Base-by-base conservation (phyloP, 164 flowering plant species). In the Nymphaea thermarum region DNA sequence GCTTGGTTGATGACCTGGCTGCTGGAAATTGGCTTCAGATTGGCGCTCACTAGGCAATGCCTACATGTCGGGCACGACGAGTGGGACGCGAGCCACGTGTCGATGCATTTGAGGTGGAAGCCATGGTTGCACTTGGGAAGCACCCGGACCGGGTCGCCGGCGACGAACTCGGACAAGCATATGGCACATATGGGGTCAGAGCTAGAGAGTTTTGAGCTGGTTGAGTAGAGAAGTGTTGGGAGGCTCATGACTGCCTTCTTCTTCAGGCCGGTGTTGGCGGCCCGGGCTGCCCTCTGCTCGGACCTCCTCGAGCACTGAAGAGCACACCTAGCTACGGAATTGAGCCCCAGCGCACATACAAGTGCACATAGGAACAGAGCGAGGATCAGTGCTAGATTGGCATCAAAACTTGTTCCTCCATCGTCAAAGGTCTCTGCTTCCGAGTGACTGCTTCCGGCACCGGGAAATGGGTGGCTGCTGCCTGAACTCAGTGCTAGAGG, bases 11-110 rank as follows among this genome's bases (percentile, higher is more conserved):
- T 25, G 36, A 25, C 57, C 14, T 4, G 57, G 57, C 57, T 51
- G 57, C 57, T 3, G 3, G 57, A 51, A 51, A 15, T 51, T 15
- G 57, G 14, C 0, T 51, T 51, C 57, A 2, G 57, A 8, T 51
- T 51, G 57, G 8, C 14, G 57, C 14, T 51, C 57, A 51, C 12
- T 51, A 51, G n/a, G 64, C 64, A 62, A 15, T 51, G 57, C 15
- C 87, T 86, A 51, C 98, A 91, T 11, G 86, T 87, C 0, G 98
- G 98, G 74, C 98, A 91, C 0, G 98, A 91, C 0, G 94, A 85
- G 74, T 88, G 90, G 0, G 90, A 81, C 12, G 65, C 77, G 2
- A 91, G 82, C 96, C 98, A 91, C 70, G 76, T 86, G 60, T 91
- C 96, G 7, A 91, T 89, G 72, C 98, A 91, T 3, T 78, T 77